Evolutionary conservation across 2,329 filamentous ascomycete species (phyloP).

Genomic region (Exophiala mesophila): DNA sequence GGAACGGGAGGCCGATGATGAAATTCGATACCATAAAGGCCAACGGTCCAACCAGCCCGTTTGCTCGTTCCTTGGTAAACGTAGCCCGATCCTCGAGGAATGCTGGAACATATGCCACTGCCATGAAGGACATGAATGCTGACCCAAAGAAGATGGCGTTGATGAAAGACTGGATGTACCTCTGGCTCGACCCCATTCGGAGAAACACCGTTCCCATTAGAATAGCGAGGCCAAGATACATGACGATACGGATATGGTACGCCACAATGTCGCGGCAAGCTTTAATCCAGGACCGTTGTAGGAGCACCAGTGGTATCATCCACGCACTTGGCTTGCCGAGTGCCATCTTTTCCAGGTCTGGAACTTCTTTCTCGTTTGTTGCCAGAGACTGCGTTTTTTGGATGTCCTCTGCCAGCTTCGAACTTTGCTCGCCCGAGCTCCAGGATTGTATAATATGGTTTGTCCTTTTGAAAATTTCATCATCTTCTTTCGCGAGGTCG

Average conservation of each 20-base stretch:
- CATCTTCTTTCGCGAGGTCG: conserved; percentile 62
- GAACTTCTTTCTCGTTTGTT: too few relatives aligned
- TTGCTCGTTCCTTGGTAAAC: conserved; percentile 72
- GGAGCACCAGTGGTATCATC: conserved; percentile 60
- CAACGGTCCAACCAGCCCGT: conserved; percentile 71
- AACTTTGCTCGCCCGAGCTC: too few relatives aligned
- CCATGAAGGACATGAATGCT: conserved; percentile 76
- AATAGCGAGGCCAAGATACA: too few relatives aligned
- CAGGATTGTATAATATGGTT: too few relatives aligned
- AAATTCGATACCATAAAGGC: conserved; percentile 76
- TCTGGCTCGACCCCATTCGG: conserved; percentile 61
- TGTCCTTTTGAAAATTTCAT: too few relatives aligned
- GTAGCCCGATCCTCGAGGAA: conserved; percentile 73
- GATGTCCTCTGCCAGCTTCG: too few relatives aligned
- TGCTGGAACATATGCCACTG: conserved; percentile 77
- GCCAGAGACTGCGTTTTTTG: too few relatives aligned
- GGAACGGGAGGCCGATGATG: conserved; percentile 72
- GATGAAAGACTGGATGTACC: conserved; percentile 72
- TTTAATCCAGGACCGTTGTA: conserved; percentile 78
- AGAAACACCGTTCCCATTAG: conserved; percentile 85
- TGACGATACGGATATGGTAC: conserved; percentile 75
- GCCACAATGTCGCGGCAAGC: conserved; percentile 77
- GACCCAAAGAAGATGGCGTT: conserved; percentile 76
- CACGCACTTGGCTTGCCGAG: too few relatives aligned
- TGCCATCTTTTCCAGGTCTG: too few relatives aligned